Base-by-base conservation (phyloP, 257 asterid genomes). In the Apocynum venetum region DNA sequence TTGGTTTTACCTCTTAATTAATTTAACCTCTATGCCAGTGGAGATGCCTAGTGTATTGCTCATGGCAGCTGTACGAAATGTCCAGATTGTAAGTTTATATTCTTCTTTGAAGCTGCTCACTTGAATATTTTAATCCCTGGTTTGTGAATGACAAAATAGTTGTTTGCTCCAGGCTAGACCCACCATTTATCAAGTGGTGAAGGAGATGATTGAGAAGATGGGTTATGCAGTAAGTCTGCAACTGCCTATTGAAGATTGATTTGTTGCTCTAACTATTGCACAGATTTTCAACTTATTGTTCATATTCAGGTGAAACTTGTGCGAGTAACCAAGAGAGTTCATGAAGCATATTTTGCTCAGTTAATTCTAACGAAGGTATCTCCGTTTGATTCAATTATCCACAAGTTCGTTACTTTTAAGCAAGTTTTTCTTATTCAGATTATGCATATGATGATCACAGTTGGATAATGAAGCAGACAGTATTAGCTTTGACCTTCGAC, bases 1-100 rank as follows among this genome's bases (percentile, higher is more conserved):
- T 48, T 76, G 64, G 46, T 60, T 6, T 74, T 79, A 31, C 56
- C n/a, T 35, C 46, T 25, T 55, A 55, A 52, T 60, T 55, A 66
- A 44, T 77, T 59, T 84, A 76, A 71, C 48, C 75, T 85, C 73
- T 81, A 2, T 84, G 67, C 48, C 91, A 96, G 99, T 93, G 98
- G 99, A 96, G 93, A 93, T 93, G 99, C 98, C 97, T 1, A 93
- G 97, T 82, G 93, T 88, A 81, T 81, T 96, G 74, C 97, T 96
- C 75, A 96, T 96, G 99, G 99, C 98, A 68, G 99, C 98, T 73
- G 78, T 96, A 19, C 94, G 98, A 41, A 91, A 96, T 85, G 97
- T 91, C 83, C 97, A 87, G 88, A 91, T 96, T 85, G 99, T 93
- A 84, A 8, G 94, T 80, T 46, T 69, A 53, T 77, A 40, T 81